Conservation (phyloP, 176 grass and related monocot species). For the Phoenix dactylifera region DNA sequence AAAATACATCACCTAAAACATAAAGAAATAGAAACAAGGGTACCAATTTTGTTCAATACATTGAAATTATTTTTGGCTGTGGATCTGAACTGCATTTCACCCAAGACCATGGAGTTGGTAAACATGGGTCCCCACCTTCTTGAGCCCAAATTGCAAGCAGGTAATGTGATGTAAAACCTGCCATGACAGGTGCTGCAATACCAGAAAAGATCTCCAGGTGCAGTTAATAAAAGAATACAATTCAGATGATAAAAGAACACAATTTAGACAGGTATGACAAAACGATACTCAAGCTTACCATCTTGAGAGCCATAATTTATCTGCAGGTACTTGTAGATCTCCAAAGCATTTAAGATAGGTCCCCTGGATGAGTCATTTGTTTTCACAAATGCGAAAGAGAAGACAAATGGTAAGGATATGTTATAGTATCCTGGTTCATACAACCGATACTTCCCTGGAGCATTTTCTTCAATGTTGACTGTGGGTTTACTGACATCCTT, state of each 20-base stretch:
- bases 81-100: conserved; percentile 70
- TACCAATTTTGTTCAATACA: conserved; percentile 36
- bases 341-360: conserved; percentile 86
- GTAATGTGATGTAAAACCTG: conserved; percentile 46
- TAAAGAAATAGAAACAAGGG: too few relatives aligned
- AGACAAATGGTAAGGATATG: conserved; percentile 65
- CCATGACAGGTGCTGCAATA: conserved; percentile 50
- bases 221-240: not conserved
- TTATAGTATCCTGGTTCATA: conserved; percentile 78
- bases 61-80: conserved; percentile 46
- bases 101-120: conserved; percentile 85
- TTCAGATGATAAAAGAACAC: not conserved
- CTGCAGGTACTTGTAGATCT: conserved; percentile 72
- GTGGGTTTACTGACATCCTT: conserved; percentile 55
- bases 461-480: conserved; percentile 81
- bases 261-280: not conserved
- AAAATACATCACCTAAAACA: not conserved
- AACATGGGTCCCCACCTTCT: conserved; percentile 87
- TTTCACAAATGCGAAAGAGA: conserved; percentile 55
- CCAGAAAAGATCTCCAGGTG: not conserved
- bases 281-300: conserved; percentile 31
- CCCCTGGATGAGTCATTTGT: conserved; percentile 79
- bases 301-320: conserved; percentile 74
- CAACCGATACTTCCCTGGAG: conserved; percentile 58
- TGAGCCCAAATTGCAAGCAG: conserved; percentile 46